phyloP scores from a whole-genome alignment of 1,139 yeast genomes.

The Taphrina sp. region DNA sequence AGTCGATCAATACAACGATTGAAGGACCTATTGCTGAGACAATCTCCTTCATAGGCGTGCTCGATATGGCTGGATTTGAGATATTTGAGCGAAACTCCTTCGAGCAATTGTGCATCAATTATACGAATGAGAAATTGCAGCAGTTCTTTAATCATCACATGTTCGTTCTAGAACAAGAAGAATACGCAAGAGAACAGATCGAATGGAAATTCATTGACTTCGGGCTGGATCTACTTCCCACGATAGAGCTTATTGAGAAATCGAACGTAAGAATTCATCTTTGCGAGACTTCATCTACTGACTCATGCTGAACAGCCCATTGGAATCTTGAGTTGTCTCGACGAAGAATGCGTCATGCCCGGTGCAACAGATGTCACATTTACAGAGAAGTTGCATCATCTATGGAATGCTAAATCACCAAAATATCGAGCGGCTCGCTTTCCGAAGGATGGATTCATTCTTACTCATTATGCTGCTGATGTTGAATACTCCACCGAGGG shows the following conservation, averaged over 20 bases:
- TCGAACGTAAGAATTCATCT: conserved; percentile 41
- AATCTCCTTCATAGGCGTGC: conserved; percentile 77
- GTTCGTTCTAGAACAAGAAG: conserved; percentile 95
- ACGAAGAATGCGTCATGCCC: conserved; percentile 95
- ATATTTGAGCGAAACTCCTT: conserved; percentile 87
- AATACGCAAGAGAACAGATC: conserved; percentile 85
- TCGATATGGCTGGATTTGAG: conserved; percentile 98
- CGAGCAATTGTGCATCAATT: conserved; percentile 94
- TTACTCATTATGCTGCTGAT: conserved; percentile 91
- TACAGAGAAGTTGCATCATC: conserved; percentile 69
- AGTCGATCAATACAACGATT: conserved; percentile 64
- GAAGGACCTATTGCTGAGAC: conserved; percentile 41
- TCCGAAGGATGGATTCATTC: conserved; percentile 56
- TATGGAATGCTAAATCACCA: conserved; percentile 58
- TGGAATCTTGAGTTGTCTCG: conserved; percentile 84
- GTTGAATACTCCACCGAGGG: conserved; percentile 90
- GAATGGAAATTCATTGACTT: conserved; percentile 96
- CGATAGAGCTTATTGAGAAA: conserved; percentile 86
- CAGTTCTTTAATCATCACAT: conserved; percentile 98
- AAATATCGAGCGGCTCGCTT: conserved; percentile 69
- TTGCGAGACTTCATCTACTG: background rate
- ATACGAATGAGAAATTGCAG: conserved; percentile 92
- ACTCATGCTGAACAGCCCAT: conserved; percentile 51
- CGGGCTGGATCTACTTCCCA: conserved; percentile 94
- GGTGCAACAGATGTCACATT: conserved; percentile 80